phyloP scores from a whole-genome alignment of 805 yeast species.

The Candida jianshihensis region DNA sequence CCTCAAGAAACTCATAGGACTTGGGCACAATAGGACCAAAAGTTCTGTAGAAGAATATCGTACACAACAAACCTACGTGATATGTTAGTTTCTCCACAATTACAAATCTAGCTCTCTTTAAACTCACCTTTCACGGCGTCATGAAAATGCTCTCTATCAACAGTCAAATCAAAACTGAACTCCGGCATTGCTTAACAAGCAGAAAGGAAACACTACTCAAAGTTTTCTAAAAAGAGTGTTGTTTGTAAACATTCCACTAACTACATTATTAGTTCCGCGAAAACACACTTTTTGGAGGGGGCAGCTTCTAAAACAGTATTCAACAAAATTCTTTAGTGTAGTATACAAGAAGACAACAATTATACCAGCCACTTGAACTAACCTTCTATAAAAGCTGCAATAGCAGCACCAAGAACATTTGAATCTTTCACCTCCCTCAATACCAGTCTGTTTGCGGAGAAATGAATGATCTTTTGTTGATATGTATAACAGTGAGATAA shows the following conservation, averaged over 20 bases:
- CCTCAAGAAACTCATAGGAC: slow-evolving; percentile 46
- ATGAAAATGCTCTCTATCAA: slow-evolving; percentile 46
- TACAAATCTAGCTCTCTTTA: too few species aligned
- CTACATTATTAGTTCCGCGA: too few species aligned
- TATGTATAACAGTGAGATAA: slow-evolving; percentile 32
- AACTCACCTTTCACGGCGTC: slow-evolving; percentile 49
- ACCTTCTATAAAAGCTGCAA: slow-evolving; percentile 30
- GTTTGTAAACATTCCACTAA: too few species aligned
- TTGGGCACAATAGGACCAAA: slow-evolving; percentile 58
- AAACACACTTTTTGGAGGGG: too few species aligned
- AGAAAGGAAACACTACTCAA: background rate
- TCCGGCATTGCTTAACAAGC: slow-evolving; percentile 24
- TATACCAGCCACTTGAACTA: too few species aligned
- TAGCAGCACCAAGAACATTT: slow-evolving; percentile 47
- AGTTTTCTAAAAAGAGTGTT: too few species aligned
- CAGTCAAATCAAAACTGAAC: slow-evolving; percentile 37
- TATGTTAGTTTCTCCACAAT: slow-evolving; percentile 7
- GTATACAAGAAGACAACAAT: too few species aligned
- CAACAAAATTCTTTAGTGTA: too few species aligned
- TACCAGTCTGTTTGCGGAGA: slow-evolving; percentile 27
- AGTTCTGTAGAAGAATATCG: slow-evolving; percentile 61
- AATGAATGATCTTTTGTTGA: slow-evolving; percentile 22
- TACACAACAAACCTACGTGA: slow-evolving; percentile 46
- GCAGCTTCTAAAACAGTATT: too few species aligned
- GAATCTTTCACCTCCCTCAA: slow-evolving; percentile 38